These are phyloP conservation scores for Yarrowia divulgata DNA, from an alignment of 805 yeast species.

Conservation along the genomic window DNA sequence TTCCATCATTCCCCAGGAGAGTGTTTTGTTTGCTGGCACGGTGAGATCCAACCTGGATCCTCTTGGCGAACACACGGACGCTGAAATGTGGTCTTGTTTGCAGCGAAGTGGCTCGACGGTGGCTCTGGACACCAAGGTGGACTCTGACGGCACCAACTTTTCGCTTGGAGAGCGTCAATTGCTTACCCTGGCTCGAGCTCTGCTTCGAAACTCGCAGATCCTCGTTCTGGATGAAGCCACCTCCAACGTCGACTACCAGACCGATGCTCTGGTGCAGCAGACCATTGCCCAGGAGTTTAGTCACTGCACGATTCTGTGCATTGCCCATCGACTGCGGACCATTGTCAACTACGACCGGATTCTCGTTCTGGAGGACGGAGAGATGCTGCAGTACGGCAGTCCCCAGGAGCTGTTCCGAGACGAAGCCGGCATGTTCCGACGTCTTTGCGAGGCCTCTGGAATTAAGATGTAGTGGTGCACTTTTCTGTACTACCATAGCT, in stretches of 20 bases:
- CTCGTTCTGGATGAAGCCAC: constrained; percentile 80
- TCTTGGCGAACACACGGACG: constrained; percentile 64
- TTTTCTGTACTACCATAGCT: background rate
- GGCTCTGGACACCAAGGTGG: constrained; percentile 66
- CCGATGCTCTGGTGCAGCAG: constrained; percentile 70
- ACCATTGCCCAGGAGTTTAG: constrained; percentile 66
- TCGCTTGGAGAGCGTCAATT: constrained; percentile 77
- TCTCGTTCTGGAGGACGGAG: constrained; percentile 66
- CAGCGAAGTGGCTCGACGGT: constrained; percentile 64
- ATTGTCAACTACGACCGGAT: constrained; percentile 65
- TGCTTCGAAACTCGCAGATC: constrained; percentile 67
- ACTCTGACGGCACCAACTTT: constrained; percentile 75
- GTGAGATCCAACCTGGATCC: constrained; percentile 82
- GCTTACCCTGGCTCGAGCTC: constrained; percentile 72
- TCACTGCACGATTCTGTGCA: constrained; percentile 70
- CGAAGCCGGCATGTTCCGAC: constrained; percentile 56
- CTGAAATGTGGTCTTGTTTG: constrained; percentile 71
- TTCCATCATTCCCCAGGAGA: constrained; percentile 89
- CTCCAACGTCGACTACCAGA: constrained; percentile 75
- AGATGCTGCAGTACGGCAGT: constrained; percentile 60
- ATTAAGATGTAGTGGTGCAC: background rate
- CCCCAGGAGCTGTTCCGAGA: constrained; percentile 58
- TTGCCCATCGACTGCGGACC: constrained; percentile 74
- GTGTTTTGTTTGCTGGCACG: constrained; percentile 81
- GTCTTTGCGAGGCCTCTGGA: constrained; percentile 59